These are phyloP conservation scores for Malassezia globosa DNA, from an alignment of 1,284 basidiomycete genomes.

Conservation along the genomic window DNA sequence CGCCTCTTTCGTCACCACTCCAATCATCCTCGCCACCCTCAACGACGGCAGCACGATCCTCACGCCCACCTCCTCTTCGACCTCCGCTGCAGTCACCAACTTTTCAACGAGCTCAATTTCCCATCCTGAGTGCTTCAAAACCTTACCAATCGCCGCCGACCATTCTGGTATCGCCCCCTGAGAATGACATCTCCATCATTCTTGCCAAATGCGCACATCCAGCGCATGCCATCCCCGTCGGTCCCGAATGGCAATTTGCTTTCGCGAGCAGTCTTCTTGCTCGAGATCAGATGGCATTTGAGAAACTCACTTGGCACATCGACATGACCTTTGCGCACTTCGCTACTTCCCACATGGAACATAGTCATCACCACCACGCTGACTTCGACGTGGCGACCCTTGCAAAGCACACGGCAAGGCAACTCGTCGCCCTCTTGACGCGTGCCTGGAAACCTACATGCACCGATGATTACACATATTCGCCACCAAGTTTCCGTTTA, in stretches of 20 bases:
- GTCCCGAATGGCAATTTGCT: conserved; percentile 11
- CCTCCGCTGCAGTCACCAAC: too few species aligned
- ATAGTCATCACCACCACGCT: neutral
- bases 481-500: conserved; percentile 13
- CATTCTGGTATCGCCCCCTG: conserved; percentile 13
- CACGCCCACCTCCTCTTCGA: too few species aligned
- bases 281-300: conserved; percentile 13
- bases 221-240: neutral
- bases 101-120: too few species aligned
- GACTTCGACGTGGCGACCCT: neutral
- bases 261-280: conserved; percentile 10
- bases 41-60: neutral
- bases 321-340: conserved; percentile 10
- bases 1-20: too few species aligned
- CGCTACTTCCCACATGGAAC: conserved; percentile 2
- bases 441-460: conserved; percentile 10
- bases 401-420: conserved; percentile 1
- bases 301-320: conserved; percentile 10
- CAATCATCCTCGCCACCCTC: too few species aligned
- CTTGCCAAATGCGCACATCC: neutral
- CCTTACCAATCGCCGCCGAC: conserved; percentile 11
- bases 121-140: too few species aligned
- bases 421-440: neutral
- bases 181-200: conserved; percentile 6
- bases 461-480: conserved; percentile 1